These are phyloP conservation scores for Aspergillus cristatus DNA, from an alignment of 495 filamentous ascomycete genomes.

Conservation along the genomic window DNA sequence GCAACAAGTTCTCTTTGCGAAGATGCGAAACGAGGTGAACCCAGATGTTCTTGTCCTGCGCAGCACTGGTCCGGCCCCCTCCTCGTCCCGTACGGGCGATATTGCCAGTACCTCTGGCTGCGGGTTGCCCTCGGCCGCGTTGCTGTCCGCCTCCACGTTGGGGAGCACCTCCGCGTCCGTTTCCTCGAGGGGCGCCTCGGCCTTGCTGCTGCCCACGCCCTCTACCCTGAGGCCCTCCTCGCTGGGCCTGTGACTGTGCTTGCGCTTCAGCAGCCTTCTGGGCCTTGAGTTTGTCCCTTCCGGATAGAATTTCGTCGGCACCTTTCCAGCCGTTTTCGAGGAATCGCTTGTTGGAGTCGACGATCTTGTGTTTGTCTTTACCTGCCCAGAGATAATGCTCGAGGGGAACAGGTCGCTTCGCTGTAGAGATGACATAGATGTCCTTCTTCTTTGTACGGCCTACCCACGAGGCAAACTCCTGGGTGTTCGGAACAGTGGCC, in stretches of 20 bases:
- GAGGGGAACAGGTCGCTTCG: slow-evolving; percentile 86
- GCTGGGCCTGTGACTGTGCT: slow-evolving; percentile 35
- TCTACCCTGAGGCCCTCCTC: slow-evolving; percentile 43
- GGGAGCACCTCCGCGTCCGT: slow-evolving; percentile 20
- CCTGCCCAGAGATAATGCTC: slow-evolving; percentile 95
- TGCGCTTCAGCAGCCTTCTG: slow-evolving; percentile 41
- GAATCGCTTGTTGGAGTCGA: slow-evolving; percentile 84
- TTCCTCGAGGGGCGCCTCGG: slow-evolving; percentile 17
- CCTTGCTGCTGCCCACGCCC: slow-evolving; percentile 29
- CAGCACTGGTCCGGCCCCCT: slow-evolving; percentile 72
- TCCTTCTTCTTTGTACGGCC: slow-evolving; percentile 97
- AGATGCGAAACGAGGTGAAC: slow-evolving; percentile 88
- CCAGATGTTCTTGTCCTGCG: slow-evolving; percentile 95
- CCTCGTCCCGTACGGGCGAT: slow-evolving; percentile 81
- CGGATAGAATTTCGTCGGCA: slow-evolving; percentile 73
- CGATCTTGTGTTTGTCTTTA: slow-evolving; percentile 89
- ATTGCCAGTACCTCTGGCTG: slow-evolving; percentile 62
- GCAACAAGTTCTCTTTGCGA: slow-evolving; percentile 75
- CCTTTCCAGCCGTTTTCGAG: slow-evolving; percentile 89
- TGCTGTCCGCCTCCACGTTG: slow-evolving; percentile 41
- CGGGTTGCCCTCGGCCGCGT: slow-evolving; percentile 48
- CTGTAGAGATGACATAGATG: slow-evolving; percentile 96
- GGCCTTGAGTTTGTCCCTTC: slow-evolving; percentile 67
- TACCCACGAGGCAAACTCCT: slow-evolving; percentile 98
- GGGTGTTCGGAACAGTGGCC: slow-evolving; percentile 92